Evolutionary conservation across 352 stramenopile genomes (phyloP), one percentile per base, ranked within the genome.

Genomic region (Phytophthora vignae): DNA sequence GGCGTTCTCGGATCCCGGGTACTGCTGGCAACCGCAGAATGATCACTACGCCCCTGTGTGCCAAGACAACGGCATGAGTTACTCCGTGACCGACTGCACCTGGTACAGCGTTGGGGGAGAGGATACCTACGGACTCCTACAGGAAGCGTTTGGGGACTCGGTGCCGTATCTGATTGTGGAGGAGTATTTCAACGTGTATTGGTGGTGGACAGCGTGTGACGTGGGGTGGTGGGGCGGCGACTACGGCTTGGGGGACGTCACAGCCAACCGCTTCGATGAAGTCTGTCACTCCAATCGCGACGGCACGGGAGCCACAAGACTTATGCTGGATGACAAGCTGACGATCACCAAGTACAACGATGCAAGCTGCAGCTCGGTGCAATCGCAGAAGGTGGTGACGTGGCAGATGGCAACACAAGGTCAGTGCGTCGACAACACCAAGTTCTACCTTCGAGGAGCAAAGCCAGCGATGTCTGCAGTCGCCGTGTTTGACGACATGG

Each of bases 231-330:
- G 19, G 46, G 19, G 17, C 21, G 8, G 11, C 36, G 19, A 62
- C 38, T 60, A 60, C 10, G 55, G 36, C 6, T 36, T 52, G 14
- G 33, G 36, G 12, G 56, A 58, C 25, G 54, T 52, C 8, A 64
- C 27, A 8, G 50, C 46, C 9, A 67, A 71, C 33, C 42, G 48
- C 5, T 29, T 71, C 6, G 64, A 71, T 50, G 64, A 71, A 50
- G 14, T 52, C 3, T 71, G 64, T 27, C 36, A 71, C 19, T 4
- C 49, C 0, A 53, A 61, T 55, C 3, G 12, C 12, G 46, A 38
- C 19, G 64, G 64, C 9, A 57, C 19, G 5, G 10, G 19, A 1
- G 64, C 55, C 12, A 27, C 15, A 8, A 44, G 57, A 25, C 48
- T 71, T 14, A 53, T 57, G 4, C 48, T 71, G n/a, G 64, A 15